phyloP scores from a whole-genome alignment of 306 rosid species.

The Medicago lupulina region DNA sequence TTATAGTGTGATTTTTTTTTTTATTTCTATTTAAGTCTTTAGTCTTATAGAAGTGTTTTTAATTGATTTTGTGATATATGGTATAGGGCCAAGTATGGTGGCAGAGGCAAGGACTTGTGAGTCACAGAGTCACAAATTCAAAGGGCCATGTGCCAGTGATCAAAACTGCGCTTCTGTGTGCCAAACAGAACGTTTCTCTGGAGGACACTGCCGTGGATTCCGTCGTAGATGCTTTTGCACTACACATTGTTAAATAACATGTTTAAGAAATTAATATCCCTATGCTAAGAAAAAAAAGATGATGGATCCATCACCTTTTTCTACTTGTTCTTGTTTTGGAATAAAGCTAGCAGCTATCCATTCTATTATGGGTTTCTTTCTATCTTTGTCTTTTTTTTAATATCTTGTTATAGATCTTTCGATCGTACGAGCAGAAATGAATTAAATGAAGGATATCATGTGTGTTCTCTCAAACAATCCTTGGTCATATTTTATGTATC shows the following conservation, averaged over 20 bases:
- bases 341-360: conserved; percentile 3
- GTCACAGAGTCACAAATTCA: conserved; percentile 56
- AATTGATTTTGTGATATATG: not conserved
- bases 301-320: conserved; percentile 20
- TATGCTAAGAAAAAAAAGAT: not conserved
- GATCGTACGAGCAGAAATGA: not conserved
- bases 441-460: not conserved
- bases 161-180: conserved; percentile 60
- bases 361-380: not conserved
- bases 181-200: conserved; percentile 52
- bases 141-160: conserved; percentile 52
- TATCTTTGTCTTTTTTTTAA: not conserved
- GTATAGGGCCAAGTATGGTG: conserved; percentile 48
- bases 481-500: too few species aligned
- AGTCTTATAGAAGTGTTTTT: not conserved
- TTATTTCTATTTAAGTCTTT: not conserved
- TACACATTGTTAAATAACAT: conserved; percentile 35
- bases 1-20: not conserved
- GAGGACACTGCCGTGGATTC: conserved; percentile 66
- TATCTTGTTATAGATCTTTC: not conserved
- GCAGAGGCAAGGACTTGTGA: conserved; percentile 67
- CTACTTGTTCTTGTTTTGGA: not conserved
- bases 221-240: conserved; percentile 71
- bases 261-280: not conserved
- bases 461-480: not conserved